Evolutionary conservation across 2,329 filamentous ascomycete genomes (phyloP).

Genomic region (Diaporthe vaccinii): DNA sequence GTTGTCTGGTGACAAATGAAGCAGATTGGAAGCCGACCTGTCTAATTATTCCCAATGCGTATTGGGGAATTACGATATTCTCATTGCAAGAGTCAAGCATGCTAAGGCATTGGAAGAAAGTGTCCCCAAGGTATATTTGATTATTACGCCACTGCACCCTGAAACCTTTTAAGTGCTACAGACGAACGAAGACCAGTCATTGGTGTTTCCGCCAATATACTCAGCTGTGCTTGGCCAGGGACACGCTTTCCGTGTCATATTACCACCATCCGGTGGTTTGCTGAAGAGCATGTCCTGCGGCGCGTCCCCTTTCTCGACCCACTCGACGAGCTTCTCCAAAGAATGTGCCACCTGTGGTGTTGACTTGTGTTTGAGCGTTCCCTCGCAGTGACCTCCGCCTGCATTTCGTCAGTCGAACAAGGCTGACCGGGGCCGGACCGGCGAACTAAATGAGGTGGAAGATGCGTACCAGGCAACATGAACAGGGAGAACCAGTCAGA

Average conservation of each 20-base stretch:
- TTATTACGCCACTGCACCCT: not conserved
- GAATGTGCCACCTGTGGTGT: slow-evolving; percentile 18
- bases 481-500: slow-evolving; percentile 14
- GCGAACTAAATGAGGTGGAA: too few relatives aligned
- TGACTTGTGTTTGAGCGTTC: not conserved
- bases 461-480: slow-evolving; percentile 9
- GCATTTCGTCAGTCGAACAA: not conserved
- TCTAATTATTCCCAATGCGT: too few relatives aligned
- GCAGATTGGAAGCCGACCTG: too few relatives aligned
- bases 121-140: not conserved
- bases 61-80: too few relatives aligned
- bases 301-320: slow-evolving; percentile 3
- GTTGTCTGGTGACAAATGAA: too few relatives aligned
- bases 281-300: slow-evolving; percentile 19
- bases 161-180: not conserved
- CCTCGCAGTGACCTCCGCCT: slow-evolving; percentile 16
- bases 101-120: too few relatives aligned
- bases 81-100: too few relatives aligned
- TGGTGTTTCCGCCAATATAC: not conserved
- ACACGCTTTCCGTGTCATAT: slow-evolving; percentile 16
- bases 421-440: not conserved
- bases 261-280: not conserved
- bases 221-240: slow-evolving; percentile 7
- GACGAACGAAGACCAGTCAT: slow-evolving; percentile 3
- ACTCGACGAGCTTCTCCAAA: slow-evolving; percentile 13